phyloP scores from a whole-genome alignment of 768 basidiomycete species.

The Russula brevipes region DNA sequence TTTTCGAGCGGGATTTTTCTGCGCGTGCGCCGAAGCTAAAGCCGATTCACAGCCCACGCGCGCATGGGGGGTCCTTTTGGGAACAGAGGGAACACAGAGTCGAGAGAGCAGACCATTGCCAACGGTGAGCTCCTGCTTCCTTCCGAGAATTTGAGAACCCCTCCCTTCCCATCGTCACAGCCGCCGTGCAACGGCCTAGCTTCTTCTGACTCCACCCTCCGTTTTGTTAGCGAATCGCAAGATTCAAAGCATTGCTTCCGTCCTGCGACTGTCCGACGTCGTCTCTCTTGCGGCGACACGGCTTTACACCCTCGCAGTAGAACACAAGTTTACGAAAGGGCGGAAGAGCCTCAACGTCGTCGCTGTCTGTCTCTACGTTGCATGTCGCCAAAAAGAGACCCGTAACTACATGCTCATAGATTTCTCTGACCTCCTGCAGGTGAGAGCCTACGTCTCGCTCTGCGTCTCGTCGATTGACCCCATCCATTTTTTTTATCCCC shows the following conservation, averaged over 20 bases:
- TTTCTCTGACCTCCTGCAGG: constrained; percentile 94
- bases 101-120: constrained; percentile 84
- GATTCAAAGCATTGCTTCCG: constrained; percentile 77
- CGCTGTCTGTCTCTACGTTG: constrained; percentile 92
- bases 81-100: constrained; percentile 72
- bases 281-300: constrained; percentile 78
- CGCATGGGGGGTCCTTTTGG: constrained; percentile 80
- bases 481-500: neutral
- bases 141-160: neutral
- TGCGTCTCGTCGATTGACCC: neutral
- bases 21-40: neutral
- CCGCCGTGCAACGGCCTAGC: neutral
- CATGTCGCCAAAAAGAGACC: constrained; percentile 87
- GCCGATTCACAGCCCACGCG: constrained; percentile 56
- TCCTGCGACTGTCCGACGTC: constrained; percentile 71
- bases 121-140: constrained; percentile 54
- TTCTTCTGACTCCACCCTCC: neutral
- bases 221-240: constrained; percentile 60
- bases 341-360: constrained; percentile 89
- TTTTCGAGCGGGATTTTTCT: neutral
- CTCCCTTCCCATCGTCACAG: neutral
- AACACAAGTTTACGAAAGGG: constrained; percentile 91
- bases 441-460: constrained; percentile 30
- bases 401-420: constrained; percentile 97
- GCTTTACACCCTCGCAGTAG: constrained; percentile 88